Conservation (phyloP, 1,139 yeast genomes). For the Casaregolazyma suthepensis region DNA sequence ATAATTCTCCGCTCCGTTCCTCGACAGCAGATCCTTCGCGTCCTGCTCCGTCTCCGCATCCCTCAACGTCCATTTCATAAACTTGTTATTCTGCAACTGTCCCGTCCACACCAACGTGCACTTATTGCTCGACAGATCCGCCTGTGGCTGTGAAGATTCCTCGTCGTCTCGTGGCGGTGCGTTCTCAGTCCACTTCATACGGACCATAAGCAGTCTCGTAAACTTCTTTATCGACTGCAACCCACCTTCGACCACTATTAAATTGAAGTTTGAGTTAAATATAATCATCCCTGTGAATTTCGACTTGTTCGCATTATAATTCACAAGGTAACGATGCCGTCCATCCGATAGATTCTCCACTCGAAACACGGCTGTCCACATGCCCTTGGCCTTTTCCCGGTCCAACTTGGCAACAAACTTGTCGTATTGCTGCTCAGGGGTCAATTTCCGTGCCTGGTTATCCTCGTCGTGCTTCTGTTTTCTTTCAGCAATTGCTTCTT, state of each 20-base stretch:
- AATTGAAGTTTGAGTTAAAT: conserved; percentile 41
- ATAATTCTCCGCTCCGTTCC: conserved; percentile 52
- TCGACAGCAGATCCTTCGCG: conserved; percentile 44
- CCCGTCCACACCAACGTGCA: conserved; percentile 75
- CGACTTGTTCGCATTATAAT: conserved; percentile 70
- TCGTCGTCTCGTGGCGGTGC: conserved; percentile 28
- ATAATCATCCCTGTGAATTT: conserved; percentile 56
- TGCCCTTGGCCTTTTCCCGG: conserved; percentile 50
- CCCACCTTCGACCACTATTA: conserved; percentile 72
- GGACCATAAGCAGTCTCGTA: conserved; percentile 50
- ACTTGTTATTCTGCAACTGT: conserved; percentile 46
- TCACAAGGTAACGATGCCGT: conserved; percentile 65
- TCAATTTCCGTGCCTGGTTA: conserved; percentile 58
- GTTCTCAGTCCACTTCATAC: conserved; percentile 68
- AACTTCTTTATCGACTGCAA: conserved; percentile 54
- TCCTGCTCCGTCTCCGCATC: conserved; percentile 48
- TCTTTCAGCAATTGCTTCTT: conserved; percentile 62
- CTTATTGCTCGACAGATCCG: conserved; percentile 42
- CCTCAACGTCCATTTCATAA: conserved; percentile 58
- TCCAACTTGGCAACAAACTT: conserved; percentile 43
- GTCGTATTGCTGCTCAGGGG: conserved; percentile 49
- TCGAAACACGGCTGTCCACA: conserved; percentile 53
- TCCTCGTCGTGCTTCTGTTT: conserved; percentile 50
- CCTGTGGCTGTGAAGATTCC: conserved; percentile 15
- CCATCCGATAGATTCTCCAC: conserved; percentile 53